Conservation (phyloP, 2,329 filamentous ascomycete species). For the Penicillium sclerotiorum region DNA sequence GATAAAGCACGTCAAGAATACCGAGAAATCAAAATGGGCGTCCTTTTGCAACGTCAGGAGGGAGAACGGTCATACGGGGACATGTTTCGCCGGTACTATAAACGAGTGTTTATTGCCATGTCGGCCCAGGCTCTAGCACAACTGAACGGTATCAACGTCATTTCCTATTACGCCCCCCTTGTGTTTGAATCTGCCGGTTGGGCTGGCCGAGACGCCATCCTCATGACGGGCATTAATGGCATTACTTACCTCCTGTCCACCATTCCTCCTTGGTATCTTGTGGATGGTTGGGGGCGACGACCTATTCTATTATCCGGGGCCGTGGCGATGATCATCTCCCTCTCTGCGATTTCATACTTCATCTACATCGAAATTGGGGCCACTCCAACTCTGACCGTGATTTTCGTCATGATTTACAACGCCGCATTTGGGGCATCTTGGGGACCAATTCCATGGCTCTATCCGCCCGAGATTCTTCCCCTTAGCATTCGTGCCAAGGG, state of each 20-base stretch:
- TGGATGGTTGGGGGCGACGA: constrained; percentile 87
- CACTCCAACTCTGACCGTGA: constrained; percentile 82
- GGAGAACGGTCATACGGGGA: constrained; percentile 88
- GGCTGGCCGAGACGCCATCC: constrained; percentile 82
- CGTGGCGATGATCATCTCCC: constrained; percentile 81
- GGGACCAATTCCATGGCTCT: constrained; percentile 98
- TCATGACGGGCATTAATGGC: constrained; percentile 97
- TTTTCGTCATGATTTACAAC: constrained; percentile 98
- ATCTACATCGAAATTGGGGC: constrained; percentile 77
- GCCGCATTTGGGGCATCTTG: constrained; percentile 96
- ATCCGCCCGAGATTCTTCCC: constrained; percentile 97
- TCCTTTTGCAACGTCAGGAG: constrained; percentile 89
- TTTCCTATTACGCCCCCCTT: constrained; percentile 95
- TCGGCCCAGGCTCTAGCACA: constrained; percentile 94
- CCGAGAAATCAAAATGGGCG: constrained; percentile 98
- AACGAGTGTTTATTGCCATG: constrained; percentile 97
- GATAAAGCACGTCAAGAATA: constrained; percentile 92
- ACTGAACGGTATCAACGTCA: constrained; percentile 98
- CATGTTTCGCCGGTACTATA: constrained; percentile 92
- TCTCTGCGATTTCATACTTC: constrained; percentile 92
- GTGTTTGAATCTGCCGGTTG: constrained; percentile 98
- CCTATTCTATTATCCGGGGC: constrained; percentile 89
- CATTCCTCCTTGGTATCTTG: constrained; percentile 94
- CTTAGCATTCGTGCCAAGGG: constrained; percentile 96
- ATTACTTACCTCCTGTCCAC: constrained; percentile 90